These are phyloP conservation scores for Sporothrix sp. DNA, from an alignment of 2,329 filamentous ascomycete genomes.

Conservation along the genomic window DNA sequence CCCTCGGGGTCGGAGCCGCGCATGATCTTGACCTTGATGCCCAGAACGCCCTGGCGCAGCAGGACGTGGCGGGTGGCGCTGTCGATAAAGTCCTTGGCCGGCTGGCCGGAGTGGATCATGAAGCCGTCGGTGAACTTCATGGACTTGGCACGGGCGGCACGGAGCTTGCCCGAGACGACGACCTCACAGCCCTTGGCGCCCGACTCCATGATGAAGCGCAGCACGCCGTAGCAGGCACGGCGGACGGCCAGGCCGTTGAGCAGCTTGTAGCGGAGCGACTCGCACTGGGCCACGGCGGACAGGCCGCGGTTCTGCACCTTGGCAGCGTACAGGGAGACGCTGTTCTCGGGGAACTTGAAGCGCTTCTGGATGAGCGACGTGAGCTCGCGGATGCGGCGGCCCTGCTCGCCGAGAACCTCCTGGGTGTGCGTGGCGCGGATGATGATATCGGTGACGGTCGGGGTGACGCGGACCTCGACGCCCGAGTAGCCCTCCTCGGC, in stretches of 20 bases:
- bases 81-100: slow-evolving; percentile 99
- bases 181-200: slow-evolving; percentile 99
- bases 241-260: slow-evolving; percentile 98
- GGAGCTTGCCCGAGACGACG: slow-evolving; percentile 97
- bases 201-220: slow-evolving; percentile 99
- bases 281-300: slow-evolving; percentile 98
- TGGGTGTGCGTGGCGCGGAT: slow-evolving; percentile 99
- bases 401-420: slow-evolving; percentile 99
- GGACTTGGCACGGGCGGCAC: slow-evolving; percentile 97
- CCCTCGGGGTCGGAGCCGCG: slow-evolving; percentile 98
- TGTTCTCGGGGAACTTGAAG: slow-evolving; percentile 99
- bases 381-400: slow-evolving; percentile 98
- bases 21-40: slow-evolving; percentile 99
- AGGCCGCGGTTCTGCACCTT: slow-evolving; percentile 99
- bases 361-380: slow-evolving; percentile 99
- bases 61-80: slow-evolving; percentile 97
- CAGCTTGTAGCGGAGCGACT: slow-evolving; percentile 99
- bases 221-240: slow-evolving; percentile 98
- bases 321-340: slow-evolving; percentile 97
- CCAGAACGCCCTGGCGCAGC: slow-evolving; percentile 97
- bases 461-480: slow-evolving; percentile 99
- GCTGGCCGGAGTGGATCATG: slow-evolving; percentile 99
- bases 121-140: slow-evolving; percentile 99
- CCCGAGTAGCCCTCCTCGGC: slow-evolving; percentile 99
- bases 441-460: slow-evolving; percentile 99